Conservation (phyloP, 805 yeast species). For the Osmozyma mogii region DNA sequence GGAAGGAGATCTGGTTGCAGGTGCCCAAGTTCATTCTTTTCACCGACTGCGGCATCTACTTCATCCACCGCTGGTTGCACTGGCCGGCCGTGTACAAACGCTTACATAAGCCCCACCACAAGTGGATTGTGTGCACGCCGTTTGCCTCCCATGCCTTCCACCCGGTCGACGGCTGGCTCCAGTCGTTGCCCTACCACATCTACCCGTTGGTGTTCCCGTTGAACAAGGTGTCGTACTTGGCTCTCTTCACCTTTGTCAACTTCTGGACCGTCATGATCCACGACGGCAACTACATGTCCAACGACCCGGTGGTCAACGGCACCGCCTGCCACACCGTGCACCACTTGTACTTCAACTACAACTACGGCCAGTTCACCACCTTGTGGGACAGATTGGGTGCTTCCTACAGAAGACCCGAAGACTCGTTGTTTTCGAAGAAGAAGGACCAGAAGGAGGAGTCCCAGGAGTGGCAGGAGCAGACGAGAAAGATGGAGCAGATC, state of each 20-base stretch:
- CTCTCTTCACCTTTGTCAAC: slow-evolving; percentile 83
- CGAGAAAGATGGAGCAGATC: slow-evolving; percentile 67
- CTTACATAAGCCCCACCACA: slow-evolving; percentile 96
- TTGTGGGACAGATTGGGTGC: slow-evolving; percentile 97
- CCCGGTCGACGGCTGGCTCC: slow-evolving; percentile 93
- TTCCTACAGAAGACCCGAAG: slow-evolving; percentile 88
- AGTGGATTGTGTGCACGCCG: slow-evolving; percentile 98
- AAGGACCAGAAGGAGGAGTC: slow-evolving; percentile 48
- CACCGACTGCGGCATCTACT: slow-evolving; percentile 89
- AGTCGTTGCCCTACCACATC: slow-evolving; percentile 87
- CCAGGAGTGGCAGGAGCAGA: slow-evolving; percentile 63
- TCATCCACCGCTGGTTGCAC: slow-evolving; percentile 88
- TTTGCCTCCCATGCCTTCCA: slow-evolving; percentile 98
- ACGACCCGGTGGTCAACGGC: slow-evolving; percentile 91
- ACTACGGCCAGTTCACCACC: slow-evolving; percentile 97
- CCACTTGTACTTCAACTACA: slow-evolving; percentile 94
- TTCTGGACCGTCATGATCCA: slow-evolving; percentile 99
- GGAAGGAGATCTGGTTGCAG: slow-evolving; percentile 58
- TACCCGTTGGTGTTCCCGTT: slow-evolving; percentile 90
- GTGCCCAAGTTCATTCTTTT: slow-evolving; percentile 77
- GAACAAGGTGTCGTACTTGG: slow-evolving; percentile 76
- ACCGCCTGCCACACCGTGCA: slow-evolving; percentile 98
- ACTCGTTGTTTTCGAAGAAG: slow-evolving; percentile 59
- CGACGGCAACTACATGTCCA: slow-evolving; percentile 92
- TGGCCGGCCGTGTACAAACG: slow-evolving; percentile 83